These are phyloP conservation scores for Ogataea hybrid DNA, from an alignment of 1,139 yeast genomes.

Conservation along the genomic window DNA sequence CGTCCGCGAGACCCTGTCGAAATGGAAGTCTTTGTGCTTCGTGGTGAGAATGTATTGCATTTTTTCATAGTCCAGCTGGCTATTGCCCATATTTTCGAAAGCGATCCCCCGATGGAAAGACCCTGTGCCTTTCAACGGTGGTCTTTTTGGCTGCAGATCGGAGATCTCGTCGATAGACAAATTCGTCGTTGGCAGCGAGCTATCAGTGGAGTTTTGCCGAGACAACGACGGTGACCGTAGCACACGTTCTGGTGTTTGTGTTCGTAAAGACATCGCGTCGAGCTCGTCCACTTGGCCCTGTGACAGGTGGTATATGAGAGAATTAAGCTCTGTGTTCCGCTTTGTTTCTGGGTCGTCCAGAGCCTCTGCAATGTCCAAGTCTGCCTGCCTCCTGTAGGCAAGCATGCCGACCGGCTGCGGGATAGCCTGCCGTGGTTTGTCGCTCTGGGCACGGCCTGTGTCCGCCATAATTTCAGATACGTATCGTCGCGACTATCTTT, in stretches of 20 bases:
- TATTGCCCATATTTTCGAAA: too few species aligned
- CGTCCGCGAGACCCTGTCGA: too few species aligned
- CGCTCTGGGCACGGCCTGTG: background rate
- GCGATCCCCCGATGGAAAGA: too few species aligned
- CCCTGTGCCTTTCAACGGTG: too few species aligned
- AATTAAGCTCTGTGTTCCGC: constrained; percentile 30
- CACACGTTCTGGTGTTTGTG: constrained; percentile 11
- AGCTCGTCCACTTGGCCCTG: constrained; percentile 18
- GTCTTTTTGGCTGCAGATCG: too few species aligned
- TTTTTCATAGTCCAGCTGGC: too few species aligned
- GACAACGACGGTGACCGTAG: too few species aligned
- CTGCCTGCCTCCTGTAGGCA: background rate
- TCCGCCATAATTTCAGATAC: constrained; percentile 1
- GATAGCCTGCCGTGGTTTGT: background rate
- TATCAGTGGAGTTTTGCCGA: too few species aligned
- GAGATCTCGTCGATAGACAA: too few species aligned
- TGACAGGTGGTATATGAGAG: constrained; percentile 27
- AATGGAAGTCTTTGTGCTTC: too few species aligned
- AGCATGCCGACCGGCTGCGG: background rate
- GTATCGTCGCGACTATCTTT: constrained; percentile 5
- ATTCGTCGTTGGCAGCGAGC: too few species aligned
- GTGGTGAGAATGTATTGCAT: too few species aligned
- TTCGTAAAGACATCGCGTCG: constrained; percentile 4
- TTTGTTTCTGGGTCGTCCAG: constrained; percentile 26
- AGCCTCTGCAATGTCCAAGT: constrained; percentile 3